A percentile compares a stretch with the other conserved stretches of the same genome.
phyloP scores from a whole-genome alignment of 2,329 filamentous ascomycete genomes.

The Paramyrothecium sp. region DNA sequence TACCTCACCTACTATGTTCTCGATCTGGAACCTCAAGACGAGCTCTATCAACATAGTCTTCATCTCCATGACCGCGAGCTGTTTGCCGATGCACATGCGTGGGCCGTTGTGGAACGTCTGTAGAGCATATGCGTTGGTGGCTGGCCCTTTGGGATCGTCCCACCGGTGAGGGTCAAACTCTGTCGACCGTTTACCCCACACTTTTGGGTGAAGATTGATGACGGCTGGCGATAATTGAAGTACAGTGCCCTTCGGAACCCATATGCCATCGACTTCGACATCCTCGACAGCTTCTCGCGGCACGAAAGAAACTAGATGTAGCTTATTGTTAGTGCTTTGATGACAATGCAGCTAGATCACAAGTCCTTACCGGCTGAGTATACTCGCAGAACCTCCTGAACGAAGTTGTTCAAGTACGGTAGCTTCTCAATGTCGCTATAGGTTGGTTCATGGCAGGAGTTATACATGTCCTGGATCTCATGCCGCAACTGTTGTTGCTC shows the following conservation, averaged over 20 bases:
- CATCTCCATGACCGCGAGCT: conserved; percentile 33
- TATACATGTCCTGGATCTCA: conserved; percentile 28
- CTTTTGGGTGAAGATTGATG: conserved; percentile 28
- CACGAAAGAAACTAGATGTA: conserved; percentile 25
- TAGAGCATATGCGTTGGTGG: conserved; percentile 27
- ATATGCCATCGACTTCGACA: conserved; percentile 29
- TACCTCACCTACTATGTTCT: conserved; percentile 16
- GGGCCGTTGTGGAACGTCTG: conserved; percentile 35
- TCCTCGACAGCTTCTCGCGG: conserved; percentile 31
- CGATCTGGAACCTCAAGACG: conserved; percentile 26
- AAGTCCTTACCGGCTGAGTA: conserved; percentile 30
- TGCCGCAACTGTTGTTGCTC: conserved; percentile 35
- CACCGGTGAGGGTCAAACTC: conserved; percentile 37
- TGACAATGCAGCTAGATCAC: not conserved
- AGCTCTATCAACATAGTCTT: conserved; percentile 33
- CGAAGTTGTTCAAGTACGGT: conserved; percentile 37
- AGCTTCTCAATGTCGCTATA: conserved; percentile 28
- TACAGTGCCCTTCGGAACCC: conserved; percentile 36
- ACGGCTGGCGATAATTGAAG: conserved; percentile 34
- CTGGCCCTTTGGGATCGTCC: conserved; percentile 21
- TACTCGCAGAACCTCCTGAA: conserved; percentile 41
- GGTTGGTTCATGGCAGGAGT: conserved; percentile 3
- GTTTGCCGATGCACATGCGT: conserved; percentile 35
- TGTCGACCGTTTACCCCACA: conserved; percentile 35
- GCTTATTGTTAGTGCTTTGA: conserved; percentile 1